Base-by-base conservation (phyloP, 2,329 filamentous ascomycete genomes). In the Microdochium nivale region DNA sequence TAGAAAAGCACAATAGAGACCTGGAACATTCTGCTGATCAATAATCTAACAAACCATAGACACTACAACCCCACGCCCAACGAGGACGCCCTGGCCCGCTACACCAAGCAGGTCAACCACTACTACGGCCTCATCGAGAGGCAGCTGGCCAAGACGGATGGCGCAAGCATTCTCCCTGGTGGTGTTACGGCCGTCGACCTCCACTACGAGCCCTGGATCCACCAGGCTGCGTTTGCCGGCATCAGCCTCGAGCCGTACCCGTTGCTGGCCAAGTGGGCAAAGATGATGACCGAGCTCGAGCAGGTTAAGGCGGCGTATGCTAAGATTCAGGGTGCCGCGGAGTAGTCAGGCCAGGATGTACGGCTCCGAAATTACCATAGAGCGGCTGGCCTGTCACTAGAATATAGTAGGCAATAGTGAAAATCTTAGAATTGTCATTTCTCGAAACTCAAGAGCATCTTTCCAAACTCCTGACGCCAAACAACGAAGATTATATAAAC, bases 191-290 rank as follows among this genome's bases (percentile, higher is more conserved):
- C 67, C 1, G 70, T 72, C 2, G 71, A 73, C 54, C 60, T 67
- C 37, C 70, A 73, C 54, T 71, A 68, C 48, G 66, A 72, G 53
- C 66, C 67, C 3, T 74, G 70, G 70, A 62, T 73, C 2, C 58
- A 64, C 11, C 60, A 68, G 52, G 60, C 68, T 54, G 55, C 57
- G 1, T 70, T 66, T 57, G 70, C 70, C 2, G 65, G 66, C 8
- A 55, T 74, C 52, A 64, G 62, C 14, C 43, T 74, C 49, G 67
- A 71, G 21, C 64, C 65, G 11, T 71, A 73, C 51, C 68, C 69
- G 1, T 58, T 56, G 16, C 60, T 73, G n/a, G 55, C 58, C 46
- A 67, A 66, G 56, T 74, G 70, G 70, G 54, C 72, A 46, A 53
- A 61, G 35, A 58, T 60, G 7, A 64, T 73, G 55, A 60, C 55